These are phyloP conservation scores for Lasiodiplodia theobromae DNA, from an alignment of 2,329 filamentous ascomycete genomes.

Conservation along the genomic window DNA sequence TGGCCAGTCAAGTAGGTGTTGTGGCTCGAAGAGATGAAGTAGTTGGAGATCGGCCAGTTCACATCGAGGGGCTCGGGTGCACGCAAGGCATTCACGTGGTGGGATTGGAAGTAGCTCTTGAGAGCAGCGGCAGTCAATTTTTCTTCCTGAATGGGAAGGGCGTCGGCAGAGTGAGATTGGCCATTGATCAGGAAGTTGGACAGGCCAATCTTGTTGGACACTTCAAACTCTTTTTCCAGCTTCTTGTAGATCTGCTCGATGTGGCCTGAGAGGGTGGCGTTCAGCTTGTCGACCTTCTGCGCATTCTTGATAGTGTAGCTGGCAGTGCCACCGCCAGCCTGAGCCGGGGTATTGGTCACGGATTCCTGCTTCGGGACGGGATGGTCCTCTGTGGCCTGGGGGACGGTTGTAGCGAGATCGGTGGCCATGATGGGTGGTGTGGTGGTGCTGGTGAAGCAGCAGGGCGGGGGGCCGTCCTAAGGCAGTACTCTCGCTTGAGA, in stretches of 20 bases:
- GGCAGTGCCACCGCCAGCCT: conserved; percentile 48
- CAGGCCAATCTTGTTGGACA: conserved; percentile 37
- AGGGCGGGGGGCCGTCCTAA: conserved; percentile 1
- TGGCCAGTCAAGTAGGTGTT: conserved; percentile 92
- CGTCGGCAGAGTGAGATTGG: conserved; percentile 20
- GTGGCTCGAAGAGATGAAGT: conserved; percentile 94
- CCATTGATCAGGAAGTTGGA: conserved; percentile 16
- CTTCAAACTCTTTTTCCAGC: conserved; percentile 40
- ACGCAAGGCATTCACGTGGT: conserved; percentile 52
- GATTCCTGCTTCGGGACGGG: conserved; percentile 6
- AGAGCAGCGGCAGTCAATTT: conserved; percentile 10
- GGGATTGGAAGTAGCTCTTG: conserved; percentile 23
- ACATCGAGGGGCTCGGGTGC: conserved; percentile 60
- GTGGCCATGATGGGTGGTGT: conserved; percentile 11
- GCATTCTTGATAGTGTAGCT: conserved; percentile 38
- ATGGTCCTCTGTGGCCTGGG: conserved; percentile 8
- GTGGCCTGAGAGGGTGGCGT: conserved; percentile 39
- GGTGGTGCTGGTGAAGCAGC: conserved; percentile 3
- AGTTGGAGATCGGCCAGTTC: conserved; percentile 78
- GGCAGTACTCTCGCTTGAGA: neutral
- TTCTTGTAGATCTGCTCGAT: conserved; percentile 42
- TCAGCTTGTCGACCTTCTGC: conserved; percentile 41
- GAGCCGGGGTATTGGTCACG: conserved; percentile 30
- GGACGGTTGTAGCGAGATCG: conserved; percentile 22
- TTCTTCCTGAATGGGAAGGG: conserved; percentile 22